Base-by-base conservation (phyloP, 2,329 filamentous ascomycete genomes). In the Ophiostoma triangulosporum region DNA sequence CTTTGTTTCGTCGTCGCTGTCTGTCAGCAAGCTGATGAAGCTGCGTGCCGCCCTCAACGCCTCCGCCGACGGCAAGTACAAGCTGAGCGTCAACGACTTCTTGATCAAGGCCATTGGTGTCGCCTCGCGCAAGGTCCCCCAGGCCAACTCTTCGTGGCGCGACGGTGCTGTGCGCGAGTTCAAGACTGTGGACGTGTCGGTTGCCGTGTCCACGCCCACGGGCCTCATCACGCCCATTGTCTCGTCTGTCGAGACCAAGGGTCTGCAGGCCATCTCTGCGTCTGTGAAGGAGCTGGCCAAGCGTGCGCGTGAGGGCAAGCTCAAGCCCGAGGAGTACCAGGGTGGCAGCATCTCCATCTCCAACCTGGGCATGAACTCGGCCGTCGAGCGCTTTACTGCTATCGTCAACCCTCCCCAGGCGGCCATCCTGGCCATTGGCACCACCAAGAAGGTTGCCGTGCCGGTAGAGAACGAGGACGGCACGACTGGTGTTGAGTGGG, bases 11-110 rank as follows among this genome's bases (percentile, higher is more conserved):
- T 85, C 88, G 64, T 82, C 81, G 62, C 80, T 98, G 66, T 97
- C 91, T 55, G 93, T 98, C 60, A 80, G 77, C 70, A 97, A 97
- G 80, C 86, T 98, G 49, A 76, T 95, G 65, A 97, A 96, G 78
- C 89, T 98, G 63, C 89, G 93, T 65, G 81, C 88, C 72, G 89
- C 91, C 56, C 81, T 98, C 61, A 98, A 98, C 75, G 80, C 82
- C 66, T 83, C 86, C 12, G 76, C 88, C 48, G 84, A 95, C 58
- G 93, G 91, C 73, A 83, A 89, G 71, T 98, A 95, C 81, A 98
- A 96, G 81, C 86, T 98, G 56, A 96, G 90, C n/a, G 88, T 98
- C 73, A 98, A 98, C 73, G 93, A 98, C 73, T 95, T 98, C 79
- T 78, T 98, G 59, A 88, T 98, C 79, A 98, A 98, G 81, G 93